A percentile compares a stretch with the other conserved stretches of the same genome.
These are phyloP conservation scores for Ustilago esculenta DNA, from an alignment of 1,284 basidiomycete species.

Conservation along the genomic window DNA sequence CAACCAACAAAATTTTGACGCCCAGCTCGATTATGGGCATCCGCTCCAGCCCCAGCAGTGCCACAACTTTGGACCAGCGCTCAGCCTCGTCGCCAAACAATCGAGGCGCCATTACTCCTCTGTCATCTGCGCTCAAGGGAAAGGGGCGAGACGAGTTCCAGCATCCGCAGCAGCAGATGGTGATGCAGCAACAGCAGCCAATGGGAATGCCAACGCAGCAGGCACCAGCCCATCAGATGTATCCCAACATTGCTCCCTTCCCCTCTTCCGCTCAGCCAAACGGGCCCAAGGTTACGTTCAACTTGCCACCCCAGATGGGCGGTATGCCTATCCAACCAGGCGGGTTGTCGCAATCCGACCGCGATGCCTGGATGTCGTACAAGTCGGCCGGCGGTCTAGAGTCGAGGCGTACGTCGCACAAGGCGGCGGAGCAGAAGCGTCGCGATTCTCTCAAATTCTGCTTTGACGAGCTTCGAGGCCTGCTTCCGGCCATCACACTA, in stretches of 20 bases:
- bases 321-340: constrained; percentile 48
- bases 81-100: constrained; percentile 14
- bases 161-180: constrained; percentile 18
- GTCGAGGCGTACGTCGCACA: constrained; percentile 88
- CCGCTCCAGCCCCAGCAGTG: constrained; percentile 19
- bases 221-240: constrained; percentile 9
- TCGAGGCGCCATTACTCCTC: background rate
- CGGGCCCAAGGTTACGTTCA: constrained; percentile 44
- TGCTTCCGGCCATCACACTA: constrained; percentile 74
- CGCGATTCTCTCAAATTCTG: constrained; percentile 94
- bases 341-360: constrained; percentile 47
- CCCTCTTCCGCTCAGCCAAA: background rate
- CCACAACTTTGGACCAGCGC: constrained; percentile 7
- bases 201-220: constrained; percentile 14
- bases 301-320: constrained; percentile 27
- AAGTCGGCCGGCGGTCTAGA: constrained; percentile 60
- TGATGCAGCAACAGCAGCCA: constrained; percentile 21
- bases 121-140: constrained; percentile 18
- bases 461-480: constrained; percentile 88
- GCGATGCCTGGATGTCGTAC: constrained; percentile 54
- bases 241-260: constrained; percentile 38
- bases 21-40: constrained; percentile 65
- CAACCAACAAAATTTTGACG: constrained; percentile 56
- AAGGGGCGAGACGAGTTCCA: constrained; percentile 25
- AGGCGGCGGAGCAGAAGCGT: constrained; percentile 95